phyloP scores from a whole-genome alignment of 371 early-diverging fungal genomes.

The Mortierella sp. region DNA sequence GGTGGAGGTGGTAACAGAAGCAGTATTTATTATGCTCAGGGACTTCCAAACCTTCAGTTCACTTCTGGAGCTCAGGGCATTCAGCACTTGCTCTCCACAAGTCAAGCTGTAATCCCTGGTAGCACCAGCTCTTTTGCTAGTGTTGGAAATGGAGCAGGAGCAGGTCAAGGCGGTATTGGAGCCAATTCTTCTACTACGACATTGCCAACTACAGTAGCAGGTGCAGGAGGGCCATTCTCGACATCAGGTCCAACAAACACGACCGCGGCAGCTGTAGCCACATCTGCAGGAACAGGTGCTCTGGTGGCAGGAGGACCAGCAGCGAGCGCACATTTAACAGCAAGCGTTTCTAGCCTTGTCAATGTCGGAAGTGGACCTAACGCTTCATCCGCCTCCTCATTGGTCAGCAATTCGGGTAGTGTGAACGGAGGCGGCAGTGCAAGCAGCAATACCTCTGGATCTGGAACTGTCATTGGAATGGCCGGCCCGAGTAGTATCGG shows the following conservation, averaged over 20 bases:
- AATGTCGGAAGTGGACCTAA: constrained; percentile 32
- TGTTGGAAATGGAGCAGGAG: neutral
- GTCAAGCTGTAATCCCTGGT: neutral
- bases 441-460: neutral
- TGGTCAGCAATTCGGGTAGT: constrained; percentile 35
- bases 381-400: constrained; percentile 32
- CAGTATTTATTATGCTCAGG: constrained; percentile 10
- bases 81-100: constrained; percentile 26
- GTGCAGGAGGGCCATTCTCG: neutral
- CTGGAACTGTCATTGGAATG: neutral
- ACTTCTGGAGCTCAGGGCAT: constrained; percentile 34
- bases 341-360: constrained; percentile 16
- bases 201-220: neutral
- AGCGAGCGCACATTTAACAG: constrained; percentile 1
- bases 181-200: neutral
- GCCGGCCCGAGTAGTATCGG: neutral
- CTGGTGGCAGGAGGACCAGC: neutral
- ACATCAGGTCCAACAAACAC: neutral
- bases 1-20: constrained; percentile 15
- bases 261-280: neutral
- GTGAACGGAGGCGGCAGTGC: constrained; percentile 10
- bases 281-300: neutral
- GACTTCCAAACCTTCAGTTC: constrained; percentile 9
- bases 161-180: neutral
- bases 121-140: neutral